Conservation (phyloP, 2,329 filamentous ascomycete genomes). For the Cercospora sojina region DNA sequence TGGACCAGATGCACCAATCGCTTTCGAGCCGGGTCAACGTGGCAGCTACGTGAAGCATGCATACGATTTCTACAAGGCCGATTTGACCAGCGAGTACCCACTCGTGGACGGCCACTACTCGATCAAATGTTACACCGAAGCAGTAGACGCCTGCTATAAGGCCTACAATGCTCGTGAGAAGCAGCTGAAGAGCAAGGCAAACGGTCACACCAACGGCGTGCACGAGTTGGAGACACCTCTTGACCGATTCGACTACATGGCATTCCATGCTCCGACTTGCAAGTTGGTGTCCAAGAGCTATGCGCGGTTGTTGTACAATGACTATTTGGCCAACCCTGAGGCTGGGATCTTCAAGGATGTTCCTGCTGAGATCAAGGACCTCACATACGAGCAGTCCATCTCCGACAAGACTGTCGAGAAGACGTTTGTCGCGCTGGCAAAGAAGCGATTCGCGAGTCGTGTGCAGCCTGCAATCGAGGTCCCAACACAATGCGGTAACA, state of each 20-base stretch:
- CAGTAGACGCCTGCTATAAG: constrained; percentile 55
- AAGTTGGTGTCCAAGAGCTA: constrained; percentile 57
- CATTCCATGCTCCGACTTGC: constrained; percentile 56
- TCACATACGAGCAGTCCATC: constrained; percentile 49
- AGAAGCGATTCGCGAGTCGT: constrained; percentile 52
- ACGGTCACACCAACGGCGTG: constrained; percentile 44
- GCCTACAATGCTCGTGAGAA: constrained; percentile 53
- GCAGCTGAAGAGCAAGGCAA: constrained; percentile 46
- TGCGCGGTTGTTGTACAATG: constrained; percentile 54
- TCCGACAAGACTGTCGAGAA: constrained; percentile 55
- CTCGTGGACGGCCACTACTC: constrained; percentile 55
- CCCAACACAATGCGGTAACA: constrained; percentile 56
- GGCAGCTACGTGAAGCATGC: constrained; percentile 53
- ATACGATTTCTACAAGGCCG: constrained; percentile 58
- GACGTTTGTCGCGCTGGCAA: constrained; percentile 52
- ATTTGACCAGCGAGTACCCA: constrained; percentile 55
- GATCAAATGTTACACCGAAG: constrained; percentile 54
- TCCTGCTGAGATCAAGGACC: constrained; percentile 48
- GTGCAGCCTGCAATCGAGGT: constrained; percentile 53
- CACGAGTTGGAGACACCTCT: constrained; percentile 47
- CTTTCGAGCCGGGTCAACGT: constrained; percentile 51
- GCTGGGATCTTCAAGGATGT: constrained; percentile 53
- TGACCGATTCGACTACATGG: constrained; percentile 57
- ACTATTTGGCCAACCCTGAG: constrained; percentile 49
- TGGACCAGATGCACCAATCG: constrained; percentile 52